phyloP scores from a whole-genome alignment of 352 stramenopile species.

The Pythium periplocum region DNA sequence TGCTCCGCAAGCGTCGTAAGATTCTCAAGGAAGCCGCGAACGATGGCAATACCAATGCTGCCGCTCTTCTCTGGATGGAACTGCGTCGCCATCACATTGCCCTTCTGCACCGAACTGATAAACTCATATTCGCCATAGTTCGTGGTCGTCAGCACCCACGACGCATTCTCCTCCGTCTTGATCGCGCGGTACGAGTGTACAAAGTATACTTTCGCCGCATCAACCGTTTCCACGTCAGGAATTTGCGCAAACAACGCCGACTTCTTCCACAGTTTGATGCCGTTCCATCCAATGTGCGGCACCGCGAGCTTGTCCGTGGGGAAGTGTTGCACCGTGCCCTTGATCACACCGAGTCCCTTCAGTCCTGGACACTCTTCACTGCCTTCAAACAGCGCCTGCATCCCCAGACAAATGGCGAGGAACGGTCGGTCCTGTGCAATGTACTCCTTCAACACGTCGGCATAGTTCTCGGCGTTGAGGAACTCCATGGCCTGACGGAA shows the following conservation, averaged over 20 bases:
- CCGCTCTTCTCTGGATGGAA: slow-evolving; percentile 99
- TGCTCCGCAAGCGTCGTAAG: slow-evolving; percentile 31
- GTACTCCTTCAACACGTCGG: slow-evolving; percentile 88
- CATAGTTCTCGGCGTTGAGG: slow-evolving; percentile 86
- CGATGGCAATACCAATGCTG: slow-evolving; percentile 84
- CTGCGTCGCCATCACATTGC: slow-evolving; percentile 96
- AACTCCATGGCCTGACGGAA: slow-evolving; percentile 90
- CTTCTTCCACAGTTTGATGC: slow-evolving; percentile 85
- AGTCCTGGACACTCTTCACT: slow-evolving; percentile 90
- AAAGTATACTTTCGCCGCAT: slow-evolving; percentile 91
- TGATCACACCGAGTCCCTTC: slow-evolving; percentile 90
- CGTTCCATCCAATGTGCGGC: slow-evolving; percentile 99
- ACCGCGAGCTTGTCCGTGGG: slow-evolving; percentile 75
- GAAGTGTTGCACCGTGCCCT: slow-evolving; percentile 90
- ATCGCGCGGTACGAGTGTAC: slow-evolving; percentile 95
- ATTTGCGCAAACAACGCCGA: slow-evolving; percentile 61
- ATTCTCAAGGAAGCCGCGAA: slow-evolving; percentile 92
- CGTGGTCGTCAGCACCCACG: slow-evolving; percentile 94
- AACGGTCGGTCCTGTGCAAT: slow-evolving; percentile 85
- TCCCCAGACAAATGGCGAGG: slow-evolving; percentile 97
- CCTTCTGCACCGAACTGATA: slow-evolving; percentile 92
- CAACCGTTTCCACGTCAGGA: slow-evolving; percentile 23
- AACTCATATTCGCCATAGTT: slow-evolving; percentile 94
- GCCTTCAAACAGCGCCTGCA: slow-evolving; percentile 98
- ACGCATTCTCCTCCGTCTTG: slow-evolving; percentile 67